These are phyloP conservation scores for Calonectria naviculata DNA, from an alignment of 2,329 filamentous ascomycete genomes.

Conservation along the genomic window DNA sequence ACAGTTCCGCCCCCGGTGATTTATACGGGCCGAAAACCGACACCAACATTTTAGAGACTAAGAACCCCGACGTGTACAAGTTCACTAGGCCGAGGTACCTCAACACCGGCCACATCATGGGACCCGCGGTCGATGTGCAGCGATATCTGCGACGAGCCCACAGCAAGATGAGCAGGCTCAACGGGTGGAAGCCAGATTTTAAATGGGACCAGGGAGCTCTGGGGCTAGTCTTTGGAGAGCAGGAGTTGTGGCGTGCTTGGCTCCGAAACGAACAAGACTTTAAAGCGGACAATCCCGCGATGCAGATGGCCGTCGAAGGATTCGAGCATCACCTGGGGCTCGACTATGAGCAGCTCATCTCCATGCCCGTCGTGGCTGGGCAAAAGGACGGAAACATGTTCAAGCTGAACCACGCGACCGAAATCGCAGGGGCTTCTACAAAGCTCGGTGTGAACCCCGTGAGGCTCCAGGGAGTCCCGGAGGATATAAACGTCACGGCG, in stretches of 20 bases:
- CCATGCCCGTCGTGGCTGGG: conserved; percentile 32
- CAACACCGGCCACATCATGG: conserved; percentile 43
- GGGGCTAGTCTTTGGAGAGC: conserved; percentile 42
- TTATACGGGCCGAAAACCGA: conserved; percentile 34
- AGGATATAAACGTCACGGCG: conserved; percentile 17
- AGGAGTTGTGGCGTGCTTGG: conserved; percentile 32
- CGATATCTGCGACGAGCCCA: conserved; percentile 34
- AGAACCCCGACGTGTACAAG: background rate
- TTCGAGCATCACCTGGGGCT: conserved; percentile 35
- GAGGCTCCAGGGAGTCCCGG: conserved; percentile 16
- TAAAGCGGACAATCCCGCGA: background rate
- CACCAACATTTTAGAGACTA: background rate
- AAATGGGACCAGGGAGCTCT: conserved; percentile 43
- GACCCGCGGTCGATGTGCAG: conserved; percentile 35
- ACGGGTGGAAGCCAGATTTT: conserved; percentile 8
- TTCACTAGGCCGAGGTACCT: conserved; percentile 36
- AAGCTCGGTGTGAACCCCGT: background rate
- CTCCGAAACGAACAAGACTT: background rate
- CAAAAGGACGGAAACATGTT: conserved; percentile 33
- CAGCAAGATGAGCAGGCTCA: conserved; percentile 30
- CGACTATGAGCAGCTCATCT: conserved; percentile 31
- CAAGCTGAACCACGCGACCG: conserved; percentile 17
- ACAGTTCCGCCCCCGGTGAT: conserved; percentile 27
- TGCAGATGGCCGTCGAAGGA: conserved; percentile 5
- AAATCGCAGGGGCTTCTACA: conserved; percentile 19